phyloP scores from a whole-genome alignment of 345 rosid genomes.

The Brassica carinata region DNA sequence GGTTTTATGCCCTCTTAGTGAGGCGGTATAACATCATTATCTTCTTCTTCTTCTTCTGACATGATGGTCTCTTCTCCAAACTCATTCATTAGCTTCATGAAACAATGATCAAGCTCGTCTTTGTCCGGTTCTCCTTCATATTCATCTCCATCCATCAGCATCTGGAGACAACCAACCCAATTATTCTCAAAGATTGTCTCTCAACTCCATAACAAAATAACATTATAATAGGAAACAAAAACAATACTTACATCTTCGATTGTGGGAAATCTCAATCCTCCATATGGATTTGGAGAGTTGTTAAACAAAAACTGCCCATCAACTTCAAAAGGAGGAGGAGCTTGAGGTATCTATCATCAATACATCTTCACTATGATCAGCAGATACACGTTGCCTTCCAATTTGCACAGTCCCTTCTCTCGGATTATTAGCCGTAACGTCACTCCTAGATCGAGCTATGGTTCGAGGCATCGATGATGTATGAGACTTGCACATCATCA shows the following conservation, averaged over 20 bases:
- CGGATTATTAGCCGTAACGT: not conserved
- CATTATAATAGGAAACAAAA: not conserved
- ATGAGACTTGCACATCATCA: constrained; percentile 44
- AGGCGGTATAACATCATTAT: constrained; percentile 28
- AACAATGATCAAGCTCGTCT: constrained; percentile 13
- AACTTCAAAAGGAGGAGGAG: constrained; percentile 32
- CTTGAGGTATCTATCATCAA: constrained; percentile 33
- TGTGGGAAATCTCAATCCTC: constrained; percentile 37
- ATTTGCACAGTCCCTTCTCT: constrained; percentile 28
- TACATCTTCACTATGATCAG: constrained; percentile 28
- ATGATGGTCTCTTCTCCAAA: constrained; percentile 19
- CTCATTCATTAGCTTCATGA: constrained; percentile 32
- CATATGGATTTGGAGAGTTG: constrained; percentile 35
- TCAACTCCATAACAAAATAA: constrained; percentile 6
- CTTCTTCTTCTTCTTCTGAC: constrained; percentile 25
- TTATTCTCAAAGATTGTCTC: not conserved
- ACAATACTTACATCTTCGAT: constrained; percentile 31
- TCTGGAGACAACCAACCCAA: constrained; percentile 28
- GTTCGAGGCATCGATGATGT: constrained; percentile 3
- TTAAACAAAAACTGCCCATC: constrained; percentile 32
- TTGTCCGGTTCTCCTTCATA: constrained; percentile 13
- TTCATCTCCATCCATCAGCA: constrained; percentile 36
- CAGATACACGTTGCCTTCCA: constrained; percentile 41
- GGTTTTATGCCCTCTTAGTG: constrained; percentile 19
- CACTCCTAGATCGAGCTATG: constrained; percentile 2